Conservation (phyloP, 2,329 filamentous ascomycete genomes). For the Geoglossum cookeanum region DNA sequence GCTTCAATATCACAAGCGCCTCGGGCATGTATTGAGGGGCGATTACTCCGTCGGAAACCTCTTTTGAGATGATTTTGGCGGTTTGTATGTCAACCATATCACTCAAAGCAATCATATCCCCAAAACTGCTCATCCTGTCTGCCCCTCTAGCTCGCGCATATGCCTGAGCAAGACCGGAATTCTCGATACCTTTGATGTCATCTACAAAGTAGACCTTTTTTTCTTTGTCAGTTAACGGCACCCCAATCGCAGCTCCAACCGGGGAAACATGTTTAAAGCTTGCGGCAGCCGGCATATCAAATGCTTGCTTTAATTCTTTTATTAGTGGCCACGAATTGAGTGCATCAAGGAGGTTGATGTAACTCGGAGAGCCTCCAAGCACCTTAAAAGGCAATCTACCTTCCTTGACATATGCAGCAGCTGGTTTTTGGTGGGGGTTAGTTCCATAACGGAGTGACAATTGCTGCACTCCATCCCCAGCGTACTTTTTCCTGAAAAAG, state of each 20-base stretch:
- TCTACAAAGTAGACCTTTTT: conserved; percentile 97
- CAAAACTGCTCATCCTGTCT: conserved; percentile 97
- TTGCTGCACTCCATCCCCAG: conserved; percentile 65
- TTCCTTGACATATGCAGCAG: conserved; percentile 58
- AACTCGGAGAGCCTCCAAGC: conserved; percentile 72
- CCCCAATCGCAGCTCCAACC: conserved; percentile 83
- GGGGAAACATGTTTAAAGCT: conserved; percentile 99
- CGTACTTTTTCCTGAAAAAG: conserved; percentile 97
- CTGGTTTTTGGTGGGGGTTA: conserved; percentile 97
- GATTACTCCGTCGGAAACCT: conserved; percentile 94
- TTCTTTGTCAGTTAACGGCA: conserved; percentile 70
- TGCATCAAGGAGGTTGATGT: conserved; percentile 92
- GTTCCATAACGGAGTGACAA: conserved; percentile 79
- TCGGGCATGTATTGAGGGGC: conserved; percentile 72
- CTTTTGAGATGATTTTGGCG: conserved; percentile 91
- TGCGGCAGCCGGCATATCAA: conserved; percentile 75
- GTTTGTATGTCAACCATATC: conserved; percentile 81
- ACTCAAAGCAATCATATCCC: conserved; percentile 85
- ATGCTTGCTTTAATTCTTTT: conserved; percentile 80
- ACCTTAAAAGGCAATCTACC: conserved; percentile 84
- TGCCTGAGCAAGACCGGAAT: conserved; percentile 72
- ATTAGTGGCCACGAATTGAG: conserved; percentile 95
- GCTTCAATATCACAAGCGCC: conserved; percentile 76
- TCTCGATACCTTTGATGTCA: conserved; percentile 77
- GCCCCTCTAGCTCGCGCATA: conserved; percentile 91